Conservation (phyloP, 129 eudicot genomes). For the Lactuca sativa region DNA sequence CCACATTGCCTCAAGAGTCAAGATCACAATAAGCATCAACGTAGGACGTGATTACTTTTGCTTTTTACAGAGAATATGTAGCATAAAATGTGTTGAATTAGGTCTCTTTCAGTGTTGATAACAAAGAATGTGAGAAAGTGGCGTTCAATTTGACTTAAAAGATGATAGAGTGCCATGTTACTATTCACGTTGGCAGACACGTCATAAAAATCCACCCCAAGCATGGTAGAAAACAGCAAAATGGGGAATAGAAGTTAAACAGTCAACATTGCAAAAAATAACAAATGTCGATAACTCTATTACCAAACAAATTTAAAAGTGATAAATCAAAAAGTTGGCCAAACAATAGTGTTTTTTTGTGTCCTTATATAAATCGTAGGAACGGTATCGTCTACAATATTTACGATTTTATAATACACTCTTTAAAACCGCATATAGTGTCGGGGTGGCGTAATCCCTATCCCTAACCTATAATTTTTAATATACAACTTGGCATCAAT, state of each 20-base stretch:
- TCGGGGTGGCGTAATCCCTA: background rate
- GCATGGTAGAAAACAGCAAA: background rate
- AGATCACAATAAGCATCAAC: too few relatives aligned
- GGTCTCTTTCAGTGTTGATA: background rate
- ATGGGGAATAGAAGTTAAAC: background rate
- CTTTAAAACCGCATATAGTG: background rate
- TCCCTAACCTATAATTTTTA: background rate
- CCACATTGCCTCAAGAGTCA: too few relatives aligned
- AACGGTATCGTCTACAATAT: too few relatives aligned
- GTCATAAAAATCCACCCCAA: background rate
- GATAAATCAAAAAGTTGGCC: too few relatives aligned
- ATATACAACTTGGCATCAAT: constrained; percentile 5
- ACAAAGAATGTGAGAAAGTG: background rate
- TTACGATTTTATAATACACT: background rate
- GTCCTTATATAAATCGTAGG: too few relatives aligned
- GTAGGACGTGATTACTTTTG: background rate
- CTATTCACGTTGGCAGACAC: background rate
- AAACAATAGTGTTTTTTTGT: too few relatives aligned
- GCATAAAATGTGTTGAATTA: too few relatives aligned
- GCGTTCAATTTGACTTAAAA: background rate
- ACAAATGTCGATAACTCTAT: too few relatives aligned
- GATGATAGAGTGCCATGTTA: background rate
- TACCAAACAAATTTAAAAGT: too few relatives aligned
- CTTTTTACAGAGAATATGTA: too few relatives aligned
- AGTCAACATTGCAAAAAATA: background rate